A percentile compares a stretch with the other conserved stretches of the same genome.
Conservation (phyloP, 2,329 filamentous ascomycete genomes). For the Ophiostoma himal-ulmi region DNA sequence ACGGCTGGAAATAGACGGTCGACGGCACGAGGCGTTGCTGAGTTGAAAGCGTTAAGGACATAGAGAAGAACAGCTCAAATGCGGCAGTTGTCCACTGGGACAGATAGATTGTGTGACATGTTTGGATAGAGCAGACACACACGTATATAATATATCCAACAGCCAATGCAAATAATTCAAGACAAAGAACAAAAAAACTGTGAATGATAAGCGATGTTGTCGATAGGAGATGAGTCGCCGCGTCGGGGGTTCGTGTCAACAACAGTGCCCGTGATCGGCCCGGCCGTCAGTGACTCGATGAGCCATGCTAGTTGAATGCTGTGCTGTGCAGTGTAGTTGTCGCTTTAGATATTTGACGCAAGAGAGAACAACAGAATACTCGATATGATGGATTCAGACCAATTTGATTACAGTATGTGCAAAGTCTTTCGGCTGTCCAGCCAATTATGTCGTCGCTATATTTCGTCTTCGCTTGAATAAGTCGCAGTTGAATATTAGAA, state of each 20-base stretch:
- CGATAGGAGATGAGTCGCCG: too few relatives aligned
- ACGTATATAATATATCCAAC: constrained; percentile 14
- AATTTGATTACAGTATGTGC: too few relatives aligned
- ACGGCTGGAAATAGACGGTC: constrained; percentile 31
- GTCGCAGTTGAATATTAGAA: too few relatives aligned
- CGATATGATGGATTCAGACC: too few relatives aligned
- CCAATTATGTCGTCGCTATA: neutral
- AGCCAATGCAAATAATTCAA: neutral
- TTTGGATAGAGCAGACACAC: constrained; percentile 11
- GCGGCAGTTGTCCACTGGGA: neutral
- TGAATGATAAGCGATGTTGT: neutral
- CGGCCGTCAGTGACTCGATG: too few relatives aligned
- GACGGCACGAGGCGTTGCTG: neutral
- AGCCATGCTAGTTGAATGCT: too few relatives aligned
- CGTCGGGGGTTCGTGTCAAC: too few relatives aligned
- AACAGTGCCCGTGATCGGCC: too few relatives aligned
- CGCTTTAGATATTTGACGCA: too few relatives aligned
- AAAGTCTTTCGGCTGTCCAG: neutral
- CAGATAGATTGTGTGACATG: neutral
- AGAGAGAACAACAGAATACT: too few relatives aligned
- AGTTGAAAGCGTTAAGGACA: neutral
- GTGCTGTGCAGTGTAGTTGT: too few relatives aligned
- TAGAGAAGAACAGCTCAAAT: neutral
- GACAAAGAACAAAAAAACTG: neutral
- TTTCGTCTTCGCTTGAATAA: too few relatives aligned